Evolutionary conservation across 805 yeast genomes (phyloP), one percentile per base, ranked within the genome.

Genomic region (Sugiyamaella chiloensis): DNA sequence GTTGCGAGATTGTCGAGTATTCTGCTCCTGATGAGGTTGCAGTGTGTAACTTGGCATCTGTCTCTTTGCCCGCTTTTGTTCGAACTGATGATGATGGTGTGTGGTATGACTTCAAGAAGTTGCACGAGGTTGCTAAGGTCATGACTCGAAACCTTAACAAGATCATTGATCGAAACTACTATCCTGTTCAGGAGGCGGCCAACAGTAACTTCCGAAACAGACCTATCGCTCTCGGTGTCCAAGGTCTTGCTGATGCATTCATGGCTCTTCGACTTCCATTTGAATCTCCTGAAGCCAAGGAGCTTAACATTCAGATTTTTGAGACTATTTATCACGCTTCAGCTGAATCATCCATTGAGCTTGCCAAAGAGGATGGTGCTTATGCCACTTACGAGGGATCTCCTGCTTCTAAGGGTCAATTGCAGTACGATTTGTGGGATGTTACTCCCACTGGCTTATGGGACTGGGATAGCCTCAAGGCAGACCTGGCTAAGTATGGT

Each of bases 151-250:
- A 91, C 66, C 72, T 91, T 66, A 84, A 91, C 73, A 76, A 70
- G 61, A 78, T 91, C 51, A 91, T 91, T 50, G 97, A 91, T 70
- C 78, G 83, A 53, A 87, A 89, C 62, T 74, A 71, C 63, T 91
- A 91, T 64, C 98, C 99, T 3, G 83, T 87, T 20, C 79, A 75
- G 45, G 85, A 80, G 55, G 91, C 98, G 4, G 75, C 74, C 59
- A 61, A 53, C 40, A 87, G 96, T 14, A 91, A 93, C 67, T 69
- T 79, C 74, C 81, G 80, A 61, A 85, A 91, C 66, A 76, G 99
- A 59, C 98, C 99, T 17, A 79, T 91, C 60, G 97, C 97, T n/a
- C 69, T 91, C 19, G 99, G 99, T 57, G 96, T 91, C n/a, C 96
- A 91, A 67, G 99, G 99, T 50, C 73, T 91, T 46, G 96, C 98